A percentile compares a stretch with the other conserved stretches of the same genome.
Conservation (phyloP, 2,329 filamentous ascomycete species). For the Botryotinia narcissicola region DNA sequence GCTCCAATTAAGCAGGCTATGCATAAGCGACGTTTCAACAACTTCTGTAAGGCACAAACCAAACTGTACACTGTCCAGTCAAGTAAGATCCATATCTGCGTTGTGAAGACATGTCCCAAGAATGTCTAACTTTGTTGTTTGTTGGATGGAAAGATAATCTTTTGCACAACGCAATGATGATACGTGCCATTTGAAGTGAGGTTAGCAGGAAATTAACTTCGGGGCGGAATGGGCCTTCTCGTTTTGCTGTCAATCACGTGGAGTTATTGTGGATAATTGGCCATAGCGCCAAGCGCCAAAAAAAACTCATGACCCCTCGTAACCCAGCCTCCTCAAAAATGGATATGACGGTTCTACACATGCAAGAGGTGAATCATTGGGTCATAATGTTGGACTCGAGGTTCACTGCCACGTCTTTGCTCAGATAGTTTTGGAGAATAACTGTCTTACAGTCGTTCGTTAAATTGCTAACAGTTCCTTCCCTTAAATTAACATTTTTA, state of each 20-base stretch:
- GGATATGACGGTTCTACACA: neutral
- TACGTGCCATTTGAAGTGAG: constrained; percentile 14
- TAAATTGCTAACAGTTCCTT: constrained; percentile 12
- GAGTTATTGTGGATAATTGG: neutral
- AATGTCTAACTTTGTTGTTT: neutral
- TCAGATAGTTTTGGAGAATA: neutral
- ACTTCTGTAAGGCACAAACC: neutral
- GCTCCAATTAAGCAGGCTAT: constrained; percentile 4
- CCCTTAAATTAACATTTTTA: neutral
- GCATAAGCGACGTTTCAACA: constrained; percentile 13
- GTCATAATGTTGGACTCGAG: constrained; percentile 14
- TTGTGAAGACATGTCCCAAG: neutral
- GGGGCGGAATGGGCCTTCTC: neutral
- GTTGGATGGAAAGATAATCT: neutral
- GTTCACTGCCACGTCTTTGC: constrained; percentile 21
- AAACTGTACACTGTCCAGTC: neutral
- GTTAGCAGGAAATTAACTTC: neutral
- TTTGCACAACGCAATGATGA: constrained; percentile 10
- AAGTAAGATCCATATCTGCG: constrained; percentile 6
- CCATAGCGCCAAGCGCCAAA: constrained; percentile 1
- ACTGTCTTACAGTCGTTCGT: constrained; percentile 3
- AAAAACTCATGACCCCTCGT: neutral
- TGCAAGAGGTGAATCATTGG: constrained; percentile 20
- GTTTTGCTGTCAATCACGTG: constrained; percentile 16
- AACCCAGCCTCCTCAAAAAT: constrained; percentile 21